phyloP scores from a whole-genome alignment of 2,329 filamentous ascomycete genomes.

The Cercospora sp. region DNA sequence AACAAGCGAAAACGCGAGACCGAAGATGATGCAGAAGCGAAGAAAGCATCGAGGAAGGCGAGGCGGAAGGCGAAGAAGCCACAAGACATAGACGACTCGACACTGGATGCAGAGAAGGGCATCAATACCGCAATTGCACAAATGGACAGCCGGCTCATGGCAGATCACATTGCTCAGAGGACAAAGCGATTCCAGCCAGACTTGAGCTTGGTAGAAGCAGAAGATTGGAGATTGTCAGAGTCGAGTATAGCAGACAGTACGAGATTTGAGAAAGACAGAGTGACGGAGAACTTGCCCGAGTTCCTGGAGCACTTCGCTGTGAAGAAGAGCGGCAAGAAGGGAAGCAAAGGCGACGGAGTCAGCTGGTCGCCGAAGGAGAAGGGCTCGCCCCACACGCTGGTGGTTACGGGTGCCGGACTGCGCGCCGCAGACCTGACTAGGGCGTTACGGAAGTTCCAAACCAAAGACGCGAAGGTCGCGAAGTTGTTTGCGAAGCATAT shows the following conservation, averaged over 20 bases:
- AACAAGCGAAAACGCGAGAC: conserved; percentile 46
- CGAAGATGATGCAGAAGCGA: conserved; percentile 39
- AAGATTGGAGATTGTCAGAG: conserved; percentile 75
- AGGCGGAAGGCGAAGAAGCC: conserved; percentile 62
- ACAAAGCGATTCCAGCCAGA: conserved; percentile 76
- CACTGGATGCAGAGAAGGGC: conserved; percentile 50
- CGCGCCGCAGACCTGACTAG: conserved; percentile 83
- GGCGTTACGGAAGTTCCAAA: conserved; percentile 73
- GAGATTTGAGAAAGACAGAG: conserved; percentile 66
- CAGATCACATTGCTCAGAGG: conserved; percentile 81
- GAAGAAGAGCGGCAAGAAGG: conserved; percentile 31
- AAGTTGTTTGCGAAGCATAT: conserved; percentile 99
- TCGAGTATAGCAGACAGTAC: conserved; percentile 77
- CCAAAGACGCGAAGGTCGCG: conserved; percentile 73
- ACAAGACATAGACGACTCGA: conserved; percentile 64
- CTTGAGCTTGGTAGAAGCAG: conserved; percentile 78
- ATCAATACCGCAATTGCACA: conserved; percentile 77
- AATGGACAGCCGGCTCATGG: conserved; percentile 80
- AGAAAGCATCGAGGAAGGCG: conserved; percentile 52
- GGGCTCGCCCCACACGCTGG: conserved; percentile 70
- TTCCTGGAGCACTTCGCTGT: conserved; percentile 70
- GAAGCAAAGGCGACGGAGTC: conserved; percentile 51
- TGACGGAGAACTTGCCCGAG: conserved; percentile 69
- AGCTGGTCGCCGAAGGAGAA: conserved; percentile 66
- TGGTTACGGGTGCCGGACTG: conserved; percentile 81